Percentiles rank a stretch among this genome's conserved stretches.
These are phyloP conservation scores for Penicillium cosmopolitanum DNA, from an alignment of 495 filamentous ascomycete genomes.

Conservation along the genomic window DNA sequence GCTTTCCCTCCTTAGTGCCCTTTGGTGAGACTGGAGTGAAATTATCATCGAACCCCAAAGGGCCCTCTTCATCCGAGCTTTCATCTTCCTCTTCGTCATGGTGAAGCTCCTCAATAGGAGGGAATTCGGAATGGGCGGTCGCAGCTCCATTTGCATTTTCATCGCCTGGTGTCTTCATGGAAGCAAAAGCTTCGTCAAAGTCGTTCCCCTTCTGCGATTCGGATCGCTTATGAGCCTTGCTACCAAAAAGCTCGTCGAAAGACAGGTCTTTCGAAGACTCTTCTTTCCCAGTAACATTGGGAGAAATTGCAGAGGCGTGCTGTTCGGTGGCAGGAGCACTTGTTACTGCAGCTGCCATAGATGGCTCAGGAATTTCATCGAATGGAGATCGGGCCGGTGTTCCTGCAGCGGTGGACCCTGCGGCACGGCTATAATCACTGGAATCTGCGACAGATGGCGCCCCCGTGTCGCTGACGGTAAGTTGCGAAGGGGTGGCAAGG, in stretches of 20 bases:
- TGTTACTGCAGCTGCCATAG: conserved; percentile 25
- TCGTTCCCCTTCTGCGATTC: conserved; percentile 59
- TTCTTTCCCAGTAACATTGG: conserved; percentile 24
- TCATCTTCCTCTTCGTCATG: conserved; percentile 76
- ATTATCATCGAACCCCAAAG: conserved; percentile 85
- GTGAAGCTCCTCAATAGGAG: conserved; percentile 85
- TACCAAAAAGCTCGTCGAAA: conserved; percentile 59
- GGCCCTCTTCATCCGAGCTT: conserved; percentile 69
- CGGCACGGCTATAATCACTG: conserved; percentile 33
- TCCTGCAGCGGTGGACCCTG: conserved; percentile 20
- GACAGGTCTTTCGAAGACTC: conserved; percentile 38
- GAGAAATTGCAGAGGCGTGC: conserved; percentile 24
- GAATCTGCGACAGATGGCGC: conserved; percentile 23
- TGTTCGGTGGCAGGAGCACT: conserved; percentile 19
- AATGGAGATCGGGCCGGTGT: conserved; percentile 41
- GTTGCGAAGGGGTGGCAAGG: conserved; percentile 62
- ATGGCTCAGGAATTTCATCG: conserved; percentile 42
- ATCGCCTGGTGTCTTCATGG: conserved; percentile 37
- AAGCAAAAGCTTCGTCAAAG: conserved; percentile 53
- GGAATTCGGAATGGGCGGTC: conserved; percentile 69
- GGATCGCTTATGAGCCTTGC: conserved; percentile 58
- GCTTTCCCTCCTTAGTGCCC: conserved; percentile 23
- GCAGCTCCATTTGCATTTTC: conserved; percentile 37
- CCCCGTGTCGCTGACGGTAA: conserved; percentile 34
- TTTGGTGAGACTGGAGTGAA: conserved; percentile 74